Evolutionary conservation across 257 asterid genomes (phyloP), one percentile per base, ranked within the genome.

Genomic region (Asclepias syriaca): DNA sequence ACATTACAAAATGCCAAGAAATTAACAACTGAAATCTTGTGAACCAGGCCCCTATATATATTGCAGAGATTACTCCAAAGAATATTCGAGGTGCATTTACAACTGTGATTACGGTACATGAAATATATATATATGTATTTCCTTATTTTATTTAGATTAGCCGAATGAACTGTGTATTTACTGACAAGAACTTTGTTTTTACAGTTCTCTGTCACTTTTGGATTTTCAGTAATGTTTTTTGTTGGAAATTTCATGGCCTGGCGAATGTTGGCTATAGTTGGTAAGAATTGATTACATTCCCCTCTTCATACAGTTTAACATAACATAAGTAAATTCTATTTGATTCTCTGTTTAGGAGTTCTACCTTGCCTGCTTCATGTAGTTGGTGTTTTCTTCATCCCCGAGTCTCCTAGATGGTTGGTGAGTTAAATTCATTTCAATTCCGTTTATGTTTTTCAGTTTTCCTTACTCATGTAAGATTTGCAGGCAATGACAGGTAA

Each of bases 391-490:
- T 55, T 77, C 76, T 71, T 77, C 69, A 56, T 77, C 55, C 80
- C 80, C 0, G 80, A 77, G 69, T 77, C 80, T 46, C 80, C 80
- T 29, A 77, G 80, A 55, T 77, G 80, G 80, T 29, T 71, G 80
- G 80, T 77, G 63, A 71, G 76, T 65, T 49, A 6, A 19, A 29
- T 11, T 48, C 22, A 5, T 59, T 59, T 12, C 14, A 3, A 59
- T 29, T 59, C 3, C 18, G 7, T 3, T 65, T 43, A 65, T 43
- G 54, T 40, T 39, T 19, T 18, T 2, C 16, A 65, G 8, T 34
- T 40, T 65, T 4, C 32, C 34, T 57, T 57, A 22, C 6, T n/a
- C 61, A 11, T 24, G 22, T 49, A 27, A 48, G 4, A 50, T 45
- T 46, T 56, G 24, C 69, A 81, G 83, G 83, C 85, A 55, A 78